Conservation (phyloP, 1,284 basidiomycete species). For the Cystobasidium pallidum region DNA sequence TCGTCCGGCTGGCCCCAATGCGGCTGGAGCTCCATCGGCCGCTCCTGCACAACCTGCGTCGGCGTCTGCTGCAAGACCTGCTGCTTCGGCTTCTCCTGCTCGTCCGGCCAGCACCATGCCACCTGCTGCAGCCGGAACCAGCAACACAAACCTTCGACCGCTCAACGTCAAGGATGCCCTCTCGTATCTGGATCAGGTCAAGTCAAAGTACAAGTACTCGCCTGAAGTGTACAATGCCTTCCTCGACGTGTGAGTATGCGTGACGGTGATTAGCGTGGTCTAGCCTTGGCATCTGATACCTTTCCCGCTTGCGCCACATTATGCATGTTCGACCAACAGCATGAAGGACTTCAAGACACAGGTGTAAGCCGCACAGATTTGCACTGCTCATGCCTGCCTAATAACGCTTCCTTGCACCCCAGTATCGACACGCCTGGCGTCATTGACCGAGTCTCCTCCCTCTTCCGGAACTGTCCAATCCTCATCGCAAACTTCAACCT, state of each 20-base stretch:
- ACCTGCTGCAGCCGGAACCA: not conserved
- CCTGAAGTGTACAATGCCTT: constrained; percentile 98
- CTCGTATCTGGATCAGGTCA: constrained; percentile 94
- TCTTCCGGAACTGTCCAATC: constrained; percentile 89
- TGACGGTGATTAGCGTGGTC: not conserved
- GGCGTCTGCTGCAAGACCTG: constrained; percentile 1
- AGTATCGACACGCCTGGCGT: constrained; percentile 99
- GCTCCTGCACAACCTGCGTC: not conserved
- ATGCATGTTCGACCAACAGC: constrained; percentile 38
- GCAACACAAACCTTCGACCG: constrained; percentile 9
- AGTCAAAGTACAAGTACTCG: constrained; percentile 85
- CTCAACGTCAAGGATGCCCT: constrained; percentile 74
- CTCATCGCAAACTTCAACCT: constrained; percentile 96
- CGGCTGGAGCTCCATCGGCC: not conserved
- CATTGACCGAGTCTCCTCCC: constrained; percentile 91
- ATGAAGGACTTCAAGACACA: constrained; percentile 94
- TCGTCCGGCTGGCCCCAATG: not conserved
- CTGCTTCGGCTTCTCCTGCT: not conserved
- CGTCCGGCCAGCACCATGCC: not conserved
- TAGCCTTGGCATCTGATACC: not conserved
- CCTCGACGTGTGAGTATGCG: constrained; percentile 72
- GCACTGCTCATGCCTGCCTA: no score
- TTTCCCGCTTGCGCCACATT: constrained; percentile 4
- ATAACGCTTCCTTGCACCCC: constrained; percentile 35
- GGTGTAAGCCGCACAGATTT: constrained; percentile 67